Evolutionary conservation across 2,329 filamentous ascomycete species (phyloP).

Genomic region (Ampelomyces quisqualis): DNA sequence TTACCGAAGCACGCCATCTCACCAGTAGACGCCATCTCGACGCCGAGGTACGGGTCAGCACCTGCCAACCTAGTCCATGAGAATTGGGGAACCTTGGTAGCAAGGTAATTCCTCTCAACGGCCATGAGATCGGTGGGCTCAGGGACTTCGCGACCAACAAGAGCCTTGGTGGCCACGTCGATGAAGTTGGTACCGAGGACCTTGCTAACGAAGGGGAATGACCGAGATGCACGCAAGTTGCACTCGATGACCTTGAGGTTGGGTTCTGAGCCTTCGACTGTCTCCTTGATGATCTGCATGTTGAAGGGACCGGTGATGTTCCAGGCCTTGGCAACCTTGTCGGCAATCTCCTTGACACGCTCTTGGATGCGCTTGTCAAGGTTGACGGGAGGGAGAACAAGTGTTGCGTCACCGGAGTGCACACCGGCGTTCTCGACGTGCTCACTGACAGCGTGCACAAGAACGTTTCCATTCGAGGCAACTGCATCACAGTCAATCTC

Average conservation of each 20-base stretch:
- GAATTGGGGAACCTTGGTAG: slow-evolving; percentile 98
- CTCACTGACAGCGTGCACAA: slow-evolving; percentile 90
- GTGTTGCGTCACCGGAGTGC: slow-evolving; percentile 94
- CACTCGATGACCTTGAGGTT: slow-evolving; percentile 96
- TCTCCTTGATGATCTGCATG: slow-evolving; percentile 99
- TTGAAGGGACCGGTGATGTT: slow-evolving; percentile 98
- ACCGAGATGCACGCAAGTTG: slow-evolving; percentile 94
- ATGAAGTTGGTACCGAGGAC: slow-evolving; percentile 97
- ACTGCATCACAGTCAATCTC: slow-evolving; percentile 98
- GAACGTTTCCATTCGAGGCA: slow-evolving; percentile 77
- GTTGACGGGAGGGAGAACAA: slow-evolving; percentile 82
- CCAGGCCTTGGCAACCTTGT: slow-evolving; percentile 97
- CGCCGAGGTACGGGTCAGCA: slow-evolving; percentile 94
- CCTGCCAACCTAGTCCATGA: slow-evolving; percentile 97
- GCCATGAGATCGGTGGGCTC: slow-evolving; percentile 86
- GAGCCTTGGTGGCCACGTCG: slow-evolving; percentile 88
- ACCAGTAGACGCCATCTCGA: slow-evolving; percentile 95
- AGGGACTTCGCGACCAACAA: slow-evolving; percentile 82
- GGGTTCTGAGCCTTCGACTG: slow-evolving; percentile 71
- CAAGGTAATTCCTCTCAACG: slow-evolving; percentile 84
- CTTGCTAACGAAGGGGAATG: slow-evolving; percentile 98
- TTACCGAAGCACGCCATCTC: slow-evolving; percentile 99
- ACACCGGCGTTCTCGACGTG: slow-evolving; percentile 97
- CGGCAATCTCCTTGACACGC: slow-evolving; percentile 90
- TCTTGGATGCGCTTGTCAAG: slow-evolving; percentile 76